These are phyloP conservation scores for Tetrapisispora fleetii DNA, from an alignment of 805 yeast genomes.

Conservation along the genomic window DNA sequence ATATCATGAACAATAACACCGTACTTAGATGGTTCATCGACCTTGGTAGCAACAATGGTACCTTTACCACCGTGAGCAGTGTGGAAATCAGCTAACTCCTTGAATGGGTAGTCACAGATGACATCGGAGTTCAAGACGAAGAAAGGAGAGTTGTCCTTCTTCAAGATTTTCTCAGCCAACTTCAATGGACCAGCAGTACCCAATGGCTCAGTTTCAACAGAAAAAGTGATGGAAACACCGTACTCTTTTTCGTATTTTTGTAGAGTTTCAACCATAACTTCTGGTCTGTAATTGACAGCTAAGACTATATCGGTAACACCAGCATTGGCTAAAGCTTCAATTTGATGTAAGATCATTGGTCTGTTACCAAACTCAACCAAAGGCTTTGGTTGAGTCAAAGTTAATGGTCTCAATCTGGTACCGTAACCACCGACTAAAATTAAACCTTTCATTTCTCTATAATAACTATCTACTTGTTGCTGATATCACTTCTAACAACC, in stretches of 20 bases:
- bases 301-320: constrained; percentile 98
- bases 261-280: constrained; percentile 93
- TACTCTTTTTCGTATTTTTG: constrained; percentile 89
- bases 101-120: constrained; percentile 96
- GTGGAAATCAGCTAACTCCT: constrained; percentile 88
- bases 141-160: constrained; percentile 92
- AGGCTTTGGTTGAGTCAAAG: constrained; percentile 91
- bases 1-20: constrained; percentile 99
- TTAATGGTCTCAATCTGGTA: constrained; percentile 98
- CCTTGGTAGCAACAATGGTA: constrained; percentile 98
- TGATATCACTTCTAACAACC: too few species aligned
- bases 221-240: constrained; percentile 91
- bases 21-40: constrained; percentile 98
- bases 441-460: constrained; percentile 77
- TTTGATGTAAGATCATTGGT: constrained; percentile 98
- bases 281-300: constrained; percentile 99
- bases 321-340: constrained; percentile 94
- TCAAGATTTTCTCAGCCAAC: constrained; percentile 87
- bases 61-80: constrained; percentile 93
- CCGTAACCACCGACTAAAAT: constrained; percentile 99
- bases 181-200: constrained; percentile 99
- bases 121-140: constrained; percentile 97
- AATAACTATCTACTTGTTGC: neutral
- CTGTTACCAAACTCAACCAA: constrained; percentile 96
- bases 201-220: constrained; percentile 97